These are phyloP conservation scores for Gnomoniopsis sp. DNA, from an alignment of 2,329 filamentous ascomycete species.

Conservation along the genomic window DNA sequence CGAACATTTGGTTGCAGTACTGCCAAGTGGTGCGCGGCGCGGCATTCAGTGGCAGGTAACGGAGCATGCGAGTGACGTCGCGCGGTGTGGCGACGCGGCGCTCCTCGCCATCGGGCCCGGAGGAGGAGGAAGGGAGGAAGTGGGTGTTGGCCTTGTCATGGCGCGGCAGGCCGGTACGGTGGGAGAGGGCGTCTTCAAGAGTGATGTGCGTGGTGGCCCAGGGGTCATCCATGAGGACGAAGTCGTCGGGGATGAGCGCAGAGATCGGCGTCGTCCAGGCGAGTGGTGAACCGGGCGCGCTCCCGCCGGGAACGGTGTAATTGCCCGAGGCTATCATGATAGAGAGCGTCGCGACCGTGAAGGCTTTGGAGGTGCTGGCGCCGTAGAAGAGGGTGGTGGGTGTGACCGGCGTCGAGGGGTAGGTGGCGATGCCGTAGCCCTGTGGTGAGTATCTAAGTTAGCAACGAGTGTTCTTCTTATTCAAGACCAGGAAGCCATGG, in stretches of 20 bases:
- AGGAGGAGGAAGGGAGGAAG: constrained; percentile 29
- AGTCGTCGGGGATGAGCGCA: constrained; percentile 46
- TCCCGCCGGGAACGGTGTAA: constrained; percentile 20
- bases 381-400: constrained; percentile 49
- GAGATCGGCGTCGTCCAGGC: constrained; percentile 45
- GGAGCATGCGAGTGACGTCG: constrained; percentile 36
- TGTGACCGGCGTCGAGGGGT: constrained; percentile 37
- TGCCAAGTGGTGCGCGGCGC: constrained; percentile 39
- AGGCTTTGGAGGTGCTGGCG: constrained; percentile 53
- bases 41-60: constrained; percentile 38
- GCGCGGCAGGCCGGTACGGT: constrained; percentile 46
- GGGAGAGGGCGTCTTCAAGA: constrained; percentile 50
- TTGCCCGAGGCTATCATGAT: constrained; percentile 44
- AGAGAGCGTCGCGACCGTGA: constrained; percentile 47
- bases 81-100: constrained; percentile 29
- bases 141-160: constrained; percentile 34
- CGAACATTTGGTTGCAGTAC: constrained; percentile 53
- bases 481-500: not conserved
- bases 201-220: constrained; percentile 44
- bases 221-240: constrained; percentile 35
- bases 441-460: constrained; percentile 19
- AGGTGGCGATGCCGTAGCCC: constrained; percentile 40
- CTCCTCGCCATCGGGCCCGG: constrained; percentile 23
- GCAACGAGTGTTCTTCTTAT: not conserved
- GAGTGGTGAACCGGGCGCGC: constrained; percentile 29